phyloP scores from a whole-genome alignment of 2,329 filamentous ascomycete genomes.

The Tolypocladium tundrense region DNA sequence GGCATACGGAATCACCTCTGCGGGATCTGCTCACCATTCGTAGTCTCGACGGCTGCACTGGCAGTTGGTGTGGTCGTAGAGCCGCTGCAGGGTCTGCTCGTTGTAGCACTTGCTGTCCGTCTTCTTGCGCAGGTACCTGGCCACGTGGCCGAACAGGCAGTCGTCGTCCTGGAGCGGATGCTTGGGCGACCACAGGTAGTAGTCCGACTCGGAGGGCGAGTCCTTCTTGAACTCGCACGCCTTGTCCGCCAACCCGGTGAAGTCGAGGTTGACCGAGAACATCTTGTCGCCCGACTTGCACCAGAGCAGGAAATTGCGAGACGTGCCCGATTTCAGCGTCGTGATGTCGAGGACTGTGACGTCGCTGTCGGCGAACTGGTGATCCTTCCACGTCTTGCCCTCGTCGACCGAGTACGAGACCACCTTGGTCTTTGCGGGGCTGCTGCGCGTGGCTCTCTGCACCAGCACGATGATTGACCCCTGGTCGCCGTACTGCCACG shows the following conservation, averaged over 20 bases:
- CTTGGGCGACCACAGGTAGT: constrained; percentile 76
- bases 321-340: constrained; percentile 79
- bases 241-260: constrained; percentile 65
- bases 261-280: constrained; percentile 78
- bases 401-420: constrained; percentile 74
- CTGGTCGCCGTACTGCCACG: constrained; percentile 93
- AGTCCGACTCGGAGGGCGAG: constrained; percentile 47
- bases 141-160: constrained; percentile 86
- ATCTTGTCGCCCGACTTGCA: constrained; percentile 49
- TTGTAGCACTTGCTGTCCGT: constrained; percentile 73
- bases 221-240: constrained; percentile 61
- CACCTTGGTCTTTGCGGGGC: constrained; percentile 54
- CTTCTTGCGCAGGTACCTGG: constrained; percentile 87
- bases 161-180: constrained; percentile 70
- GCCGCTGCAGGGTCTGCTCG: constrained; percentile 56
- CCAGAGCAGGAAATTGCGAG: constrained; percentile 89
- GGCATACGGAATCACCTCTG: not conserved
- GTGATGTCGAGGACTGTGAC: constrained; percentile 72
- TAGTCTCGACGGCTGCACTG: constrained; percentile 76
- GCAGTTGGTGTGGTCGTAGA: constrained; percentile 71
- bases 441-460: constrained; percentile 57
- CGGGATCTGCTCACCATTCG: constrained; percentile 62
- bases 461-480: constrained; percentile 88
- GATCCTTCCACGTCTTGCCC: constrained; percentile 68
- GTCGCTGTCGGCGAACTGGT: constrained; percentile 61